Percentiles rank a stretch among this genome's conserved stretches.
Evolutionary conservation across 192 early-diverging fungal genomes (phyloP).

Genomic region (Lunasporangiospora selenospora): DNA sequence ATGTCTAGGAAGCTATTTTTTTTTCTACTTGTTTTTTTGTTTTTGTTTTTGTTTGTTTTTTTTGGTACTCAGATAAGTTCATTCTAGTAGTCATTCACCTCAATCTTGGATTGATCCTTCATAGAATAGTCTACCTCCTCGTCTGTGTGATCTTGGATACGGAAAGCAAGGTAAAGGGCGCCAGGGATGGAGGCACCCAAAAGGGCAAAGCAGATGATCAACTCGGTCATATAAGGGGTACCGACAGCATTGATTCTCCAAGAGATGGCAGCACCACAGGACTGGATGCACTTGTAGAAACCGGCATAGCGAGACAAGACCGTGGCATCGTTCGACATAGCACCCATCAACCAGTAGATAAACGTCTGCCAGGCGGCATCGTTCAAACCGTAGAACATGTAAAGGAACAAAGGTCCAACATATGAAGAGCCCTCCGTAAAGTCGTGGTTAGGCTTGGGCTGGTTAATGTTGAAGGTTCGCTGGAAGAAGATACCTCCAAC

Average conservation of each 20-base stretch:
- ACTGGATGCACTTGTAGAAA: constrained; percentile 94
- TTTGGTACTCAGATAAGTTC: too few relatives aligned
- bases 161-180: constrained; percentile 20
- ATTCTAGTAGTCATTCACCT: too few relatives aligned
- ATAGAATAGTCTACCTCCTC: neutral
- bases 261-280: constrained; percentile 73
- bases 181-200: constrained; percentile 47
- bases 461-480: constrained; percentile 52
- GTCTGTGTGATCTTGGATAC: constrained; percentile 37
- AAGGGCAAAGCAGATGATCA: constrained; percentile 49
- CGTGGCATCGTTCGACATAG: constrained; percentile 82
- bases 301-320: constrained; percentile 77
- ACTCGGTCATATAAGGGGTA: constrained; percentile 38
- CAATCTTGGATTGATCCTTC: neutral
- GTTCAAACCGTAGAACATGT: constrained; percentile 76
- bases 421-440: constrained; percentile 53
- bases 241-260: constrained; percentile 70
- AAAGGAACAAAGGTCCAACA: constrained; percentile 69
- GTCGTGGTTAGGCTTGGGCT: constrained; percentile 46
- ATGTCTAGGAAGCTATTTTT: too few relatives aligned
- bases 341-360: constrained; percentile 87
- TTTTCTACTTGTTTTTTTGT: too few relatives aligned
- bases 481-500: constrained; percentile 68
- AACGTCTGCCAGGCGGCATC: constrained; percentile 84
- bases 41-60: too few relatives aligned